phyloP scores from a whole-genome alignment of 768 basidiomycete species.

The Dentipellis sp. region DNA sequence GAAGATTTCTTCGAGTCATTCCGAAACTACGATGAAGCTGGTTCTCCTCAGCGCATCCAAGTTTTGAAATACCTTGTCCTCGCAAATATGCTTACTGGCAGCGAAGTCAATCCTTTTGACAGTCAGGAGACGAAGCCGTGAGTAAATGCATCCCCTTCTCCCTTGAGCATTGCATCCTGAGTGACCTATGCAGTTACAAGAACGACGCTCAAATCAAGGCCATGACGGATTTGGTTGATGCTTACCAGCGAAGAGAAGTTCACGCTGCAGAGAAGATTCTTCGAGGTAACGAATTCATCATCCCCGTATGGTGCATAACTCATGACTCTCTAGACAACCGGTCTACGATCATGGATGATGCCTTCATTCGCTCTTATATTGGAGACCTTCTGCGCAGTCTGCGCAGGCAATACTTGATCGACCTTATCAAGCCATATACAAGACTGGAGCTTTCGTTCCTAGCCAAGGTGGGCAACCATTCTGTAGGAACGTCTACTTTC shows the following conservation, averaged over 20 bases:
- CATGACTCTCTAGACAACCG: slow-evolving; percentile 58
- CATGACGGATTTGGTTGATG: slow-evolving; percentile 95
- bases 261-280: slow-evolving; percentile 97
- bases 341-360: slow-evolving; percentile 92
- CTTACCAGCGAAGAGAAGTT: slow-evolving; percentile 93
- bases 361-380: slow-evolving; percentile 92
- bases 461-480: slow-evolving; percentile 53
- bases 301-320: not conserved
- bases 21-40: slow-evolving; percentile 97
- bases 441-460: slow-evolving; percentile 89
- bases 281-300: slow-evolving; percentile 43
- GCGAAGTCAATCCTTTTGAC: slow-evolving; percentile 98
- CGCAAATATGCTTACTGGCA: slow-evolving; percentile 96
- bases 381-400: slow-evolving; percentile 92
- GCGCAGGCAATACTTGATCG: slow-evolving; percentile 93
- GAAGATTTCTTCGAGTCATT: slow-evolving; percentile 99
- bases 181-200: slow-evolving; percentile 58
- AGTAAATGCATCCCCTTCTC: slow-evolving; percentile 18
- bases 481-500: not conserved
- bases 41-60: slow-evolving; percentile 92
- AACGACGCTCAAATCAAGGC: slow-evolving; percentile 93
- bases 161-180: not conserved
- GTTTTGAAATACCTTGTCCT: slow-evolving; percentile 97
- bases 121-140: slow-evolving; percentile 99
- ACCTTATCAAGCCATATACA: slow-evolving; percentile 96